phyloP scores from a whole-genome alignment of 1,284 basidiomycete species.

The Vanrija sp. region DNA sequence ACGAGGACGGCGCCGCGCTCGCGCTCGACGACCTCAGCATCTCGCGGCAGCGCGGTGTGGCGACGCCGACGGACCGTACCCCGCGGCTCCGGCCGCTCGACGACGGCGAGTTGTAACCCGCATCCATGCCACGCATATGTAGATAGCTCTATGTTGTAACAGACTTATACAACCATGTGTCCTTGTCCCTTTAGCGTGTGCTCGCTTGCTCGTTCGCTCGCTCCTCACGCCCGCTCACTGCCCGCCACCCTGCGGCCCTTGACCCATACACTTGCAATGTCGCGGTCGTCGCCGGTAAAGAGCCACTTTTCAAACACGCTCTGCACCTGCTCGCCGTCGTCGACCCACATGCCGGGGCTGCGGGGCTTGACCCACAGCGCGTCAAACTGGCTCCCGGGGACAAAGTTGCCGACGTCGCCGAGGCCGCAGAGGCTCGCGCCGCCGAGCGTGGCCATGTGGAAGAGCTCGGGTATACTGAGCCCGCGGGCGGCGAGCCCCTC shows the following conservation, averaged over 20 bases:
- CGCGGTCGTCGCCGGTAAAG: constrained; percentile 80
- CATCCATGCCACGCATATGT: not conserved
- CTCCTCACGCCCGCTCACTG: not conserved
- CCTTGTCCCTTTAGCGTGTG: too few relatives aligned
- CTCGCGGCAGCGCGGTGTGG: not conserved
- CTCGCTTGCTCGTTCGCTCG: too few relatives aligned
- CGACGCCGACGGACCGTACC: constrained; percentile 6
- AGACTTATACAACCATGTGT: not conserved
- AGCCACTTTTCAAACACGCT: constrained; percentile 38
- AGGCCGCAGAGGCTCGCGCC: constrained; percentile 81
- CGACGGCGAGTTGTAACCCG: not conserved
- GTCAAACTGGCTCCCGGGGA: constrained; percentile 81
- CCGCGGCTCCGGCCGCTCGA: not conserved
- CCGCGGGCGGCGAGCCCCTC: constrained; percentile 8
- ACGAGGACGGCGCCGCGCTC: constrained; percentile 6
- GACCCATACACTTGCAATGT: constrained; percentile 80
- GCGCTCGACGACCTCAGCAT: not conserved
- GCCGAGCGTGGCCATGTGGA: constrained; percentile 87
- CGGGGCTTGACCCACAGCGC: constrained; percentile 68
- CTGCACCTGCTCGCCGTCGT: constrained; percentile 36
- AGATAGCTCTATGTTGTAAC: not conserved
- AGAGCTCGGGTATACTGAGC: constrained; percentile 68
- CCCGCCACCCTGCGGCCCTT: constrained; percentile 2
- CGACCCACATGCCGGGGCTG: constrained; percentile 54
- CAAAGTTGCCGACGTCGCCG: constrained; percentile 72